Evolutionary conservation across 352 stramenopile genomes (phyloP).

Genomic region (Globisporangium takayamanum): DNA sequence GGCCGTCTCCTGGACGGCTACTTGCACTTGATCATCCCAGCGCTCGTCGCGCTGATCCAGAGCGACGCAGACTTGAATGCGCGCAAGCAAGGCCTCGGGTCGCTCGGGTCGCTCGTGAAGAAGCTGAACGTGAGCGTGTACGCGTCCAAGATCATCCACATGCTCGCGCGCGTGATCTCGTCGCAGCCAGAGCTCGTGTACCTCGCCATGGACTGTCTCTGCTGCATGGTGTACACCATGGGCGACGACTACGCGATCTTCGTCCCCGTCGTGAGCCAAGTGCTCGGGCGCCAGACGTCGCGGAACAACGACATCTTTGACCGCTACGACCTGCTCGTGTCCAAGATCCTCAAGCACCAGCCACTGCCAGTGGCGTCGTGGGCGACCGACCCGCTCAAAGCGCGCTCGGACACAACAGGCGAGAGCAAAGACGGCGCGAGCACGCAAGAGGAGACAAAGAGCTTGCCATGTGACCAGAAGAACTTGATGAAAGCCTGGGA

Average conservation of each 20-base stretch:
- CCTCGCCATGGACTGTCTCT: conserved; percentile 83
- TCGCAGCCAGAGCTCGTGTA: conserved; percentile 80
- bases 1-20: conserved; percentile 77
- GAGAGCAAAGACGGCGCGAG: conserved; percentile 30
- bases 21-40: conserved; percentile 79
- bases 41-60: conserved; percentile 76
- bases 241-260: conserved; percentile 88
- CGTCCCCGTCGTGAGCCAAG: conserved; percentile 79
- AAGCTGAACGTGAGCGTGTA: conserved; percentile 87
- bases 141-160: conserved; percentile 88
- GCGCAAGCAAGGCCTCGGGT: conserved; percentile 73
- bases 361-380: conserved; percentile 76
- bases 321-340: conserved; percentile 82
- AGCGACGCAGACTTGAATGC: conserved; percentile 78
- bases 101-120: conserved; percentile 80
- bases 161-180: conserved; percentile 79
- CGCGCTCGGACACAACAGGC: conserved; percentile 22
- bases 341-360: conserved; percentile 86
- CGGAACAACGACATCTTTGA: conserved; percentile 82
- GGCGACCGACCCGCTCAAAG: conserved; percentile 66
- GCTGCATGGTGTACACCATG: conserved; percentile 88
- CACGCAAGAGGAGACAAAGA: conserved; percentile 63
- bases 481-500: conserved; percentile 87
- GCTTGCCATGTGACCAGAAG: conserved; percentile 71
- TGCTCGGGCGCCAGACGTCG: conserved; percentile 63